Evolutionary conservation across 345 rosid species (phyloP).

Genomic region (Angophora floribunda): DNA sequence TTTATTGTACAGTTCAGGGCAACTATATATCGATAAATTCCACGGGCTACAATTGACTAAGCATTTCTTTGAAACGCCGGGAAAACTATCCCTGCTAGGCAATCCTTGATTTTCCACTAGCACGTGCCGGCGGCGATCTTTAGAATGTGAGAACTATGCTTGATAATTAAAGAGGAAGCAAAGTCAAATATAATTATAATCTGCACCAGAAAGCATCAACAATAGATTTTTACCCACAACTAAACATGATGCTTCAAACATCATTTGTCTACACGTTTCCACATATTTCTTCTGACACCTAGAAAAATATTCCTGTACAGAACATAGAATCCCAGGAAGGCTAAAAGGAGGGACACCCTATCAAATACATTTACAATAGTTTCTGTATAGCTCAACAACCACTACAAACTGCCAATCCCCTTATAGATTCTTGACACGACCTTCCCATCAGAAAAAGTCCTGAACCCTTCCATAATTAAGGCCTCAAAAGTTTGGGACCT

Average conservation of each 20-base stretch:
- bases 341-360: background rate
- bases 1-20: background rate
- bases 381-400: background rate
- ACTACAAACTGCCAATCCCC: background rate
- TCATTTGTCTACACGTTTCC: background rate
- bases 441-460: background rate
- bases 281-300: background rate
- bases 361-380: background rate
- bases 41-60: background rate
- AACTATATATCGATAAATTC: background rate
- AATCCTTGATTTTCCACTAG: background rate
- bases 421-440: background rate
- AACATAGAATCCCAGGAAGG: background rate
- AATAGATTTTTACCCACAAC: background rate
- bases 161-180: background rate
- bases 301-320: background rate
- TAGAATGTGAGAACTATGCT: background rate
- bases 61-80: background rate
- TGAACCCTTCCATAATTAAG: conserved; percentile 5
- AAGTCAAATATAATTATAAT: background rate
- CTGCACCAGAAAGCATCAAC: background rate
- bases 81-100: background rate
- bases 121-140: background rate
- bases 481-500: conserved; percentile 49
- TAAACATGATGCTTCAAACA: background rate